Base-by-base conservation (phyloP, 1,284 basidiomycete genomes). In the Singerocomus inundabilis region DNA sequence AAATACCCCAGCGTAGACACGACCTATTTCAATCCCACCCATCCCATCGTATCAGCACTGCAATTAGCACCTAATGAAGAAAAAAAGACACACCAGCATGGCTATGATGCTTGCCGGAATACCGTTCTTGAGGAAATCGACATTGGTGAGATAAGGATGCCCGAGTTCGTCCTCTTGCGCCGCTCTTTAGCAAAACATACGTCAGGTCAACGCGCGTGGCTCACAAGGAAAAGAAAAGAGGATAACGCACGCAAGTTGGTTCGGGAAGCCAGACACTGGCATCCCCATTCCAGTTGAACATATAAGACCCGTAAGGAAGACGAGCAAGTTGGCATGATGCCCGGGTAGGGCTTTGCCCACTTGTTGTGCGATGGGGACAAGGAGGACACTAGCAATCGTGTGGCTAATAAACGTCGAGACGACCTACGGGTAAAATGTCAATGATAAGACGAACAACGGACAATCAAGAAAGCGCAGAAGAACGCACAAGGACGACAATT, bases 201-300 rank as follows among this genome's bases (percentile, higher is more conserved):
- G 5, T 4, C 13, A 7, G 29, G 31, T 55, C 10, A 59, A 26
- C 21, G n/a, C n/a, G 24, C 34, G 13, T 10, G 6, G 18, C 9
- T 2, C 28, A 38, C 25, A 8, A 7, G 16, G 35, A 4, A 48
- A 16, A 38, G 46, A 46, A 9, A 40, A 11, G n/a, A 21, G 42
- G 3, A 7, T 6, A 0, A 84, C 90, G 65, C 70, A 93, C 90
- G 91, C 93, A 48, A 91, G 93, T 73, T 95, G 91, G 69, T 98
- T 98, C 0, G 95, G 96, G 76, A 99, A 98, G 6, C 96, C 96
- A 52, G 91, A 94, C 31, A 98, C 94, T 4, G 95, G 95, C 78
- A 99, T 88, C 6, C 95, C 97, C 96, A 99, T 99, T 1, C 96
- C 97, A 4, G 93, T 81, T 28, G 92, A 95, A 62, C 95, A 98